Evolutionary conservation across 1,284 basidiomycete species (phyloP).

Genomic region (Mrakiaceae sp.): DNA sequence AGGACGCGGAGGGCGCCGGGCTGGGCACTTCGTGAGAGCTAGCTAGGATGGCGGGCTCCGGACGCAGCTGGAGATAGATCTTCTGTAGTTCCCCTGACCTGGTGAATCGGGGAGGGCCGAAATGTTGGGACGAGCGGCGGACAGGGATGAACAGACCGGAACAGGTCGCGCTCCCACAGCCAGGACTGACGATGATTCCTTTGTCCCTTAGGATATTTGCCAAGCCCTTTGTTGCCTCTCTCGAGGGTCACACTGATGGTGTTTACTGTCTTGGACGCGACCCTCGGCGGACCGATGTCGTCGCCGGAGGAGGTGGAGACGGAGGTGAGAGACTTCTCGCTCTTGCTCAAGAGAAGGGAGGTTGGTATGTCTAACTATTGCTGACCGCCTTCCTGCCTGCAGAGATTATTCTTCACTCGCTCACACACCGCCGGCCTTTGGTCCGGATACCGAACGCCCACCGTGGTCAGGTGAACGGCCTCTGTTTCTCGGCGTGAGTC

Average conservation of each 20-base stretch:
- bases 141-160: no score
- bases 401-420: constrained; percentile 83
- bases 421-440: constrained; percentile 56
- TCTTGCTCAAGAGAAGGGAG: no score
- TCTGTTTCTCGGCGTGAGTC: constrained; percentile 16
- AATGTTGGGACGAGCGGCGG: no score
- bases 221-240: constrained; percentile 81
- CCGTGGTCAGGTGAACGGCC: constrained; percentile 20
- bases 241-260: constrained; percentile 94
- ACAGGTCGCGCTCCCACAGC: no score
- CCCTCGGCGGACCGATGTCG: constrained; percentile 59
- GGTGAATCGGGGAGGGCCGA: no score
- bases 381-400: not conserved
- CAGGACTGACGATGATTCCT: no score
- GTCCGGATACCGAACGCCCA: constrained; percentile 70
- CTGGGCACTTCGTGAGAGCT: no score
- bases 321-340: constrained; percentile 51
- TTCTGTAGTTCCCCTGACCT: no score
- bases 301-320: constrained; percentile 93
- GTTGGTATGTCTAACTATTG: not conserved
- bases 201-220: constrained; percentile 60
- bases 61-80: no score
- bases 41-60: no score
- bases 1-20: not conserved
- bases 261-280: constrained; percentile 77